Conservation (phyloP, 208 protist genomes). For the Trypanosoma boissoni region DNA sequence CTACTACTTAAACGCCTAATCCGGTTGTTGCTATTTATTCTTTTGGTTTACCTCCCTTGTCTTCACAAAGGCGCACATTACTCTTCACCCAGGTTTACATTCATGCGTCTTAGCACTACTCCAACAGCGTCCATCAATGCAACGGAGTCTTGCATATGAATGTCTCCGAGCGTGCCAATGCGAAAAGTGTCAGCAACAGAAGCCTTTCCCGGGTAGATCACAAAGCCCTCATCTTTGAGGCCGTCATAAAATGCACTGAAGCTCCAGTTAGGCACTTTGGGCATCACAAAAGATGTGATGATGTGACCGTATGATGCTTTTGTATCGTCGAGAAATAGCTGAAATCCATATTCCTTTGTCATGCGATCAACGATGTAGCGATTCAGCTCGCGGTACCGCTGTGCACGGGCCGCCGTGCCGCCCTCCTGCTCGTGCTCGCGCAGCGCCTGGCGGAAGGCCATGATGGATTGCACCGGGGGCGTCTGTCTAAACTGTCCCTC, state of each 20-base stretch:
- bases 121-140: constrained; percentile 39
- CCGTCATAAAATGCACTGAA: constrained; percentile 50
- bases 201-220: constrained; percentile 65
- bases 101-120: constrained; percentile 33
- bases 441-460: constrained; percentile 53
- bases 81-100: constrained; percentile 20
- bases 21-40: too few relatives aligned
- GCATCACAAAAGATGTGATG: constrained; percentile 53
- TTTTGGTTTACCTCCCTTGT: neutral
- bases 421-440: constrained; percentile 46
- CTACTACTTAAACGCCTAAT: too few relatives aligned
- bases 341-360: constrained; percentile 37
- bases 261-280: constrained; percentile 37
- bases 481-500: constrained; percentile 45
- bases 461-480: constrained; percentile 55
- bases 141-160: constrained; percentile 42
- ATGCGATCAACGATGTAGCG: constrained; percentile 42
- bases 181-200: constrained; percentile 61
- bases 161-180: constrained; percentile 64
- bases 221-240: constrained; percentile 43
- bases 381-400: constrained; percentile 42
- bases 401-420: constrained; percentile 30
- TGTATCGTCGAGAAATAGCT: constrained; percentile 35
- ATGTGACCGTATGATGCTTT: constrained; percentile 48
- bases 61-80: neutral